Base-by-base conservation (phyloP, 1,139 yeast species). In the Lodderomyces metapsilosis region DNA sequence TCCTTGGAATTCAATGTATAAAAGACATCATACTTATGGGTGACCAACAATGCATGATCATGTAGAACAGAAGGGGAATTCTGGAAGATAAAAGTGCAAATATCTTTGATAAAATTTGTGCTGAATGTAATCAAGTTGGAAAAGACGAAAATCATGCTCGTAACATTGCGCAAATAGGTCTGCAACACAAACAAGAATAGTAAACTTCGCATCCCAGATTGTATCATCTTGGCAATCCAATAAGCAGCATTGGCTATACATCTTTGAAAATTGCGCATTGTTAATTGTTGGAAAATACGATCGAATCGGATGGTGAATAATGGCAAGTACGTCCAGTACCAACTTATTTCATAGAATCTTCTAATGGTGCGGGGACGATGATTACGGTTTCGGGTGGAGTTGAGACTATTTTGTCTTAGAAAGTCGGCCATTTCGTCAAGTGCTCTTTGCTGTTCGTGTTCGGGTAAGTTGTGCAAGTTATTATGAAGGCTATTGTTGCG, bases 121-220 rank as follows among this genome's bases (percentile, higher is more conserved):
- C 70, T 62, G 46, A 57, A 66, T 3, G 73, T 64, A 18, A 62
- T 53, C 37, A 58, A 50, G 43, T 64, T 59, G 36, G 68, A 65
- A 43, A 60, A 61, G 32, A 52, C 45, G 37, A 61, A 52, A 12
- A 64, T 41, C 15, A 49, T 38, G 38, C 48, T 44, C 12, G 59
- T 38, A 8, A 54, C 31, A 10, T 48, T 43, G 31, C 49, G 54
- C 36, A 58, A 46, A 40, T 56, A 58, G n/a, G 50, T 37, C 12
- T 51, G 48, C 8, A 59, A 50, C 6, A 59, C 51, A 3, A 60
- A 40, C 3, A 58, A 17, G 41, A 62, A 58, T 40, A 54, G 41
- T 21, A 49, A 23, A 24, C 56, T 40, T 34, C 64, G 38, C 23
- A 59, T 15, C 8, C 32, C 32, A 3, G 32, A 4, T 15, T 28